These are phyloP conservation scores for Solanum rostratum DNA, from an alignment of 257 asterid genomes.

Conservation along the genomic window DNA sequence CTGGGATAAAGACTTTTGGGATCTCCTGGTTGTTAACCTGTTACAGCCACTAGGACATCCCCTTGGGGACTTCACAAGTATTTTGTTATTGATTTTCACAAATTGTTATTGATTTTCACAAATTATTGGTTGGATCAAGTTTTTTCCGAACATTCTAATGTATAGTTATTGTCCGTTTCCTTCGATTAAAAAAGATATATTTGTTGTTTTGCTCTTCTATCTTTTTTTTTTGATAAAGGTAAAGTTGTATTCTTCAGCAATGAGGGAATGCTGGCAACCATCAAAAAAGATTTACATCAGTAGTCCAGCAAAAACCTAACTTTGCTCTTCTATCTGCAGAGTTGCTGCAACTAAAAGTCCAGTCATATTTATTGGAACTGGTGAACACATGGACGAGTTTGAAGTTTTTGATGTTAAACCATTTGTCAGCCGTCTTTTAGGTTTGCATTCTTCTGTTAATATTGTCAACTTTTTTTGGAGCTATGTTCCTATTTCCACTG, in stretches of 20 bases:
- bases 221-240: too few relatives aligned
- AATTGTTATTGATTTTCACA: not conserved
- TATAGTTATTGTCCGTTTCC: not conserved
- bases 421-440: constrained; percentile 95
- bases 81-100: not conserved
- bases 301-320: too few relatives aligned
- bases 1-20: not conserved
- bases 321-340: too few relatives aligned
- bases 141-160: not conserved
- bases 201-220: not conserved
- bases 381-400: constrained; percentile 98
- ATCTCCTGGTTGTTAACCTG: not conserved
- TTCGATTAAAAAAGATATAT: not conserved
- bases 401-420: constrained; percentile 96
- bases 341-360: constrained; percentile 99
- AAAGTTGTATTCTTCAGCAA: too few relatives aligned
- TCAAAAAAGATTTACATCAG: too few relatives aligned
- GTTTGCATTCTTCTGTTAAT: constrained; percentile 22
- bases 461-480: not conserved
- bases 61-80: not conserved
- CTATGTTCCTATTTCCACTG: not conserved
- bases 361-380: constrained; percentile 84
- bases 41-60: not conserved
- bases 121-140: not conserved
- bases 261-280: too few relatives aligned